These are phyloP conservation scores for Pestalotiopsis sp. DNA, from an alignment of 2,329 filamentous ascomycete species.

Conservation along the genomic window DNA sequence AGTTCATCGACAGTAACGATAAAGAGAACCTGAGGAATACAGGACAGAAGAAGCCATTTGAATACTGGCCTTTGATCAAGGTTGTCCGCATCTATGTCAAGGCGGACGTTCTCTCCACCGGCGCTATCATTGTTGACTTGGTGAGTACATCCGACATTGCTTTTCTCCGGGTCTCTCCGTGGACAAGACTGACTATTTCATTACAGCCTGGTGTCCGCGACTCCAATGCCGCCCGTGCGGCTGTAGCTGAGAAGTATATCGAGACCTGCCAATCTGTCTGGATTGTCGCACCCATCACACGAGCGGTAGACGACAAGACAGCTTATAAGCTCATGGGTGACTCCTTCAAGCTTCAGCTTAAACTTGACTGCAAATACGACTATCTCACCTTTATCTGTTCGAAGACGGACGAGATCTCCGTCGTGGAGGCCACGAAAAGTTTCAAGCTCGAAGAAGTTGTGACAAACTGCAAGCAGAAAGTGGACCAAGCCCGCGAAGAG, in stretches of 20 bases:
- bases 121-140: constrained; percentile 59
- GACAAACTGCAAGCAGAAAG: neutral
- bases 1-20: constrained; percentile 59
- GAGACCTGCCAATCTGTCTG: constrained; percentile 59
- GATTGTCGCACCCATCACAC: constrained; percentile 64
- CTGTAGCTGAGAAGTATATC: constrained; percentile 61
- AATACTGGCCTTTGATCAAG: constrained; percentile 44
- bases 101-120: constrained; percentile 51
- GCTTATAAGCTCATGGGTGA: constrained; percentile 59
- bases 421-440: constrained; percentile 31
- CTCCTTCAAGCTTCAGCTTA: constrained; percentile 60
- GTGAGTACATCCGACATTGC: neutral
- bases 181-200: neutral
- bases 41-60: constrained; percentile 18
- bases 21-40: constrained; percentile 28
- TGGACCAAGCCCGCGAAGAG: neutral
- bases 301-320: constrained; percentile 63
- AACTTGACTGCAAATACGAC: constrained; percentile 58
- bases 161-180: neutral
- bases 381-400: constrained; percentile 53
- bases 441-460: constrained; percentile 38
- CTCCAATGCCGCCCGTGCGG: constrained; percentile 60
- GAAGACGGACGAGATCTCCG: constrained; percentile 23
- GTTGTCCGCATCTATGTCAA: constrained; percentile 51
- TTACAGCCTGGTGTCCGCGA: constrained; percentile 58